phyloP scores from a whole-genome alignment of 345 rosid genomes.

The Citrus sp. region DNA sequence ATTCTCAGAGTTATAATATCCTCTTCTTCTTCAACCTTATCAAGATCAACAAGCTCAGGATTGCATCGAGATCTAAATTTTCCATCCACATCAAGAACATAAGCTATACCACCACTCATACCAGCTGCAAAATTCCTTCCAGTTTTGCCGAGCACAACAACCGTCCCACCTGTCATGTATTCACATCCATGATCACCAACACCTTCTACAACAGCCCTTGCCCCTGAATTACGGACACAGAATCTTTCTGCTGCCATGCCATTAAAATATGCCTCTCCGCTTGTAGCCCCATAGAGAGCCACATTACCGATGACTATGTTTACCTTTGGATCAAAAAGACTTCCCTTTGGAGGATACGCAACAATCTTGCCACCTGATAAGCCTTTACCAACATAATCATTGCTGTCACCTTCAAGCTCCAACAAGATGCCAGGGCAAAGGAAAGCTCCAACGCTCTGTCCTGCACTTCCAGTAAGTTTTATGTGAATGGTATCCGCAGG shows the following conservation, averaged over 20 bases:
- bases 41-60: slow-evolving; percentile 89
- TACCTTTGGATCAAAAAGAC: slow-evolving; percentile 92
- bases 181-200: slow-evolving; percentile 99
- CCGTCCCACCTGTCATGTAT: slow-evolving; percentile 99
- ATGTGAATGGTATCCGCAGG: slow-evolving; percentile 82
- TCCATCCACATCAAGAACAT: slow-evolving; percentile 82
- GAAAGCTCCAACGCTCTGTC: slow-evolving; percentile 98
- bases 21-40: slow-evolving; percentile 88
- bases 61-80: slow-evolving; percentile 84
- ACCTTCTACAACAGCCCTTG: slow-evolving; percentile 97
- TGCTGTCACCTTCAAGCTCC: slow-evolving; percentile 97
- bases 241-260: slow-evolving; percentile 99
- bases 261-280: slow-evolving; percentile 91
- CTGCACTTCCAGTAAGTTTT: slow-evolving; percentile 94
- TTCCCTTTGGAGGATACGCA: slow-evolving; percentile 89
- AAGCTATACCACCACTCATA: slow-evolving; percentile 99
- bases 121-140: slow-evolving; percentile 99
- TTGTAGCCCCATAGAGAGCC: slow-evolving; percentile 91
- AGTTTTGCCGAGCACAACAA: slow-evolving; percentile 93
- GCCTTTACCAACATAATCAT: slow-evolving; percentile 98
- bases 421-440: slow-evolving; percentile 83
- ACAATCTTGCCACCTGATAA: slow-evolving; percentile 95
- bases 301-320: slow-evolving; percentile 96
- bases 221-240: slow-evolving; percentile 98
- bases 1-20: slow-evolving; percentile 78